These are phyloP conservation scores for Achaetomium macrosporum DNA, from an alignment of 2,329 filamentous ascomycete species.

Conservation along the genomic window DNA sequence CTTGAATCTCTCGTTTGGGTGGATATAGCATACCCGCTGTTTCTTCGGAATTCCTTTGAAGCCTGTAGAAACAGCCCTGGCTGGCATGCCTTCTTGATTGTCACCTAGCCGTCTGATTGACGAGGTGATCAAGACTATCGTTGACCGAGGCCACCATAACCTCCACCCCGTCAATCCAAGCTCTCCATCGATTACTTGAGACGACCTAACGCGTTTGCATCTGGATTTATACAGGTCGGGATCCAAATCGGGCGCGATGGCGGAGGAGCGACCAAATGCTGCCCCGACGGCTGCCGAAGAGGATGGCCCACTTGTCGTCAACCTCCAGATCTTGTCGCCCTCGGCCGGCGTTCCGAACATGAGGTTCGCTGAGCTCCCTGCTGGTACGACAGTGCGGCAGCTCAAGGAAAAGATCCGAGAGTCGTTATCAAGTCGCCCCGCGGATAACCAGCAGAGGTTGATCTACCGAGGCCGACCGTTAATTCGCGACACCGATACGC, in stretches of 20 bases:
- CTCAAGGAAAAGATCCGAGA: constrained; percentile 55
- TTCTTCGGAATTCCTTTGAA: neutral
- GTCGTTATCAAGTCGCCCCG: constrained; percentile 42
- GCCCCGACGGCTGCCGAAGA: constrained; percentile 5
- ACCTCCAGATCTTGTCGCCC: constrained; percentile 54
- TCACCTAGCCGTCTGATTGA: neutral
- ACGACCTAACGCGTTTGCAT: no score
- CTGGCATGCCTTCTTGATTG: constrained; percentile 13
- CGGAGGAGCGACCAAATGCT: constrained; percentile 15
- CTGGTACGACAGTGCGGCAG: constrained; percentile 48
- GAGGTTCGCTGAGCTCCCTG: constrained; percentile 42
- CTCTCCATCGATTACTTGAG: no score
- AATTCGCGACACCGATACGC: constrained; percentile 47
- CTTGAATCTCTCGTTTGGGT: neutral
- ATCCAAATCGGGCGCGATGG: constrained; percentile 15
- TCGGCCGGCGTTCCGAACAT: constrained; percentile 49
- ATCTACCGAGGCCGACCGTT: constrained; percentile 56
- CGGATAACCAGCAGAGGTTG: constrained; percentile 51
- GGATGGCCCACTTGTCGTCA: constrained; percentile 37
- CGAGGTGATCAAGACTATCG: neutral
- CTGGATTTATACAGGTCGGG: no score
- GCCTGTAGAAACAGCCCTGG: neutral
- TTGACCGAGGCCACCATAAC: neutral
- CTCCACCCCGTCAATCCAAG: no score
- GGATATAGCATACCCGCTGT: no score